Evolutionary conservation across 176 grass and related monocot genomes (phyloP).

Genomic region (Paspalum vaginatum): DNA sequence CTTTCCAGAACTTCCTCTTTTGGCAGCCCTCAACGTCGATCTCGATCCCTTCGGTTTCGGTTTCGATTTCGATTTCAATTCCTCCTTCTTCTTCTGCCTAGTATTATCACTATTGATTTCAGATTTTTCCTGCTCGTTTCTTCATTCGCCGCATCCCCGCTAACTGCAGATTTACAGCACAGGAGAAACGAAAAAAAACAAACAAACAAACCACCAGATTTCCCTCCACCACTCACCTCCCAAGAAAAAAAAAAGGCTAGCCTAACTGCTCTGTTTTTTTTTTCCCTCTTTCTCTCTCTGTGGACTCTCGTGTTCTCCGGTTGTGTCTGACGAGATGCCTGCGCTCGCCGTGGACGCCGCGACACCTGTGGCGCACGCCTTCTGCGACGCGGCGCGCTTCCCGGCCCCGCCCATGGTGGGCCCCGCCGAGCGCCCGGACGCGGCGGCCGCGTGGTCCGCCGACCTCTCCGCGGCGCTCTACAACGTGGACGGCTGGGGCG

Average conservation of each 20-base stretch:
- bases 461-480: conserved; percentile 78
- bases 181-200: not conserved
- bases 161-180: conserved; percentile 16
- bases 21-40: conserved; percentile 31
- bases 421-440: not conserved
- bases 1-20: conserved; percentile 67
- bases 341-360: conserved; percentile 83
- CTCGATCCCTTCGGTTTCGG: conserved; percentile 15
- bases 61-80: conserved; percentile 39
- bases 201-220: too few species aligned
- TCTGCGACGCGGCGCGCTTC: conserved; percentile 74
- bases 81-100: not conserved
- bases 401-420: conserved; percentile 45
- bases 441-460: conserved; percentile 57
- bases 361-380: conserved; percentile 58
- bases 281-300: not conserved
- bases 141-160: conserved; percentile 4
- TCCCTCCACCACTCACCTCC: not conserved
- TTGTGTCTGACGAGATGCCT: conserved; percentile 84
- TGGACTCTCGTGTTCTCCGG: conserved; percentile 56
- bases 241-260: conserved; percentile 20
- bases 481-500: conserved; percentile 90
- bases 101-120: not conserved
- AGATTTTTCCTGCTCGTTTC: not conserved
- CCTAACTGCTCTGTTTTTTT: conserved; percentile 27